These are phyloP conservation scores for Myxozyma geophila DNA, from an alignment of 805 yeast species.

Conservation along the genomic window DNA sequence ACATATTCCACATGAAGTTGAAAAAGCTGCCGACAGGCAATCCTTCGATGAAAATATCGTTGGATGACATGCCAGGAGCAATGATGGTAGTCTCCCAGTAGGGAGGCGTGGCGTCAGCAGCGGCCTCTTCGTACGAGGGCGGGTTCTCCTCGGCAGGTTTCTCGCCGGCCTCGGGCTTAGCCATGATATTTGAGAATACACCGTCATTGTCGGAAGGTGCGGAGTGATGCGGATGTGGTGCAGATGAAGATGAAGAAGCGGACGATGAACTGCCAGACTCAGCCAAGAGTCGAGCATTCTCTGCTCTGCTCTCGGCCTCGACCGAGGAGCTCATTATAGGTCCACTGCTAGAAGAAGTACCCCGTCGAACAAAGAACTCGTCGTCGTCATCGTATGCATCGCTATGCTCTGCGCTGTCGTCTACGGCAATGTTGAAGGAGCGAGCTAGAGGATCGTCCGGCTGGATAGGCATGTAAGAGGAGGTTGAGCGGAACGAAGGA, in stretches of 20 bases:
- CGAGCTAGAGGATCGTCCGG: slow-evolving; percentile 38
- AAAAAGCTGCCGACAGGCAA: slow-evolving; percentile 93
- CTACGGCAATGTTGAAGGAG: slow-evolving; percentile 32
- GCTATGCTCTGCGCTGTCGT: slow-evolving; percentile 20
- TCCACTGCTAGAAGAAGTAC: background rate
- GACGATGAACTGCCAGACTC: slow-evolving; percentile 14
- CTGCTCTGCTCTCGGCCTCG: slow-evolving; percentile 10
- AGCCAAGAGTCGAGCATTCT: slow-evolving; percentile 8
- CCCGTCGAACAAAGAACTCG: slow-evolving; percentile 19
- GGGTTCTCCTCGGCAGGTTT: slow-evolving; percentile 39
- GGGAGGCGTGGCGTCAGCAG: slow-evolving; percentile 92
- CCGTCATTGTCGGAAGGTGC: slow-evolving; percentile 62
- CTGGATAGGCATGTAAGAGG: slow-evolving; percentile 35
- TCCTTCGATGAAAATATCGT: slow-evolving; percentile 92
- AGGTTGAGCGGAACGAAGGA: slow-evolving; percentile 35
- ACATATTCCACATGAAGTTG: slow-evolving; percentile 84
- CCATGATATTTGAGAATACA: slow-evolving; percentile 87
- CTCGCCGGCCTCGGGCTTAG: slow-evolving; percentile 71
- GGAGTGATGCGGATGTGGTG: background rate
- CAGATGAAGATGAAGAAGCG: slow-evolving; percentile 18
- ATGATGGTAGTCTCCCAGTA: slow-evolving; percentile 92
- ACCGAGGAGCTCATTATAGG: background rate
- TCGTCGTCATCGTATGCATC: slow-evolving; percentile 26
- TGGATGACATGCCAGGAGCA: slow-evolving; percentile 72
- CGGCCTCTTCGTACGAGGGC: slow-evolving; percentile 84